A percentile compares a stretch with the other conserved stretches of the same genome.
Evolutionary conservation across 2,329 filamentous ascomycete species (phyloP).

Genomic region (Penicillium sp.): DNA sequence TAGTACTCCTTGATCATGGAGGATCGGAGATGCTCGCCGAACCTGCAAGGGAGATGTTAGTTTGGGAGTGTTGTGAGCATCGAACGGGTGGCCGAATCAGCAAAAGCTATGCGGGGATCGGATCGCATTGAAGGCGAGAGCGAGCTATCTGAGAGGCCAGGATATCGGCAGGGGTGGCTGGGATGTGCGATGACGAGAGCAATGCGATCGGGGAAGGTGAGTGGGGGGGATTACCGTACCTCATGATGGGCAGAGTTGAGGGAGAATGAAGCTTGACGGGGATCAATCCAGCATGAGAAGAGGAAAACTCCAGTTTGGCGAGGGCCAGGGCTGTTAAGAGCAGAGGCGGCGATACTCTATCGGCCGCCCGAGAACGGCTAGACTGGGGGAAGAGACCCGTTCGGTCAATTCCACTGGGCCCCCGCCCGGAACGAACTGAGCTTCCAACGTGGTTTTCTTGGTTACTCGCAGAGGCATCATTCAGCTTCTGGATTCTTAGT

Average conservation of each 20-base stretch:
- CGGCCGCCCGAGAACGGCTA: constrained; percentile 26
- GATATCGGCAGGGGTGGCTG: neutral
- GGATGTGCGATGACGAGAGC: neutral
- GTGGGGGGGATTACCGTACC: neutral
- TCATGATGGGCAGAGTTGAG: constrained; percentile 12
- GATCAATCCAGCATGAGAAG: constrained; percentile 19
- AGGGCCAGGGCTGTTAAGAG: constrained; percentile 4
- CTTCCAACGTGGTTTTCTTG: neutral
- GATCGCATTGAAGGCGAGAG: neutral
- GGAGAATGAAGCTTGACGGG: constrained; percentile 1
- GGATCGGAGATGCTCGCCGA: constrained; percentile 94
- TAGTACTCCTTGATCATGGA: constrained; percentile 96
- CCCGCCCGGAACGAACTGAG: neutral
- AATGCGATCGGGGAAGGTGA: neutral
- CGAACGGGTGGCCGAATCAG: neutral
- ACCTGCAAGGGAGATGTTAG: constrained; percentile 56
- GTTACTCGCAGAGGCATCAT: neutral
- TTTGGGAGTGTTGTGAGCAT: neutral
- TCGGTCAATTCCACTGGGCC: constrained; percentile 1
- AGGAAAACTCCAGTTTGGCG: constrained; percentile 11
- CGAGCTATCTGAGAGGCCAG: neutral
- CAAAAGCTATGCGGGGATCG: constrained; percentile 5
- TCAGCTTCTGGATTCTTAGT: neutral
- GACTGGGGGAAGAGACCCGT: constrained; percentile 9
- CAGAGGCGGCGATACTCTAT: constrained; percentile 20